A percentile compares a stretch with the other conserved stretches of the same genome.
Conservation (phyloP, 768 basidiomycete species). For the Tylopilus sp. region DNA sequence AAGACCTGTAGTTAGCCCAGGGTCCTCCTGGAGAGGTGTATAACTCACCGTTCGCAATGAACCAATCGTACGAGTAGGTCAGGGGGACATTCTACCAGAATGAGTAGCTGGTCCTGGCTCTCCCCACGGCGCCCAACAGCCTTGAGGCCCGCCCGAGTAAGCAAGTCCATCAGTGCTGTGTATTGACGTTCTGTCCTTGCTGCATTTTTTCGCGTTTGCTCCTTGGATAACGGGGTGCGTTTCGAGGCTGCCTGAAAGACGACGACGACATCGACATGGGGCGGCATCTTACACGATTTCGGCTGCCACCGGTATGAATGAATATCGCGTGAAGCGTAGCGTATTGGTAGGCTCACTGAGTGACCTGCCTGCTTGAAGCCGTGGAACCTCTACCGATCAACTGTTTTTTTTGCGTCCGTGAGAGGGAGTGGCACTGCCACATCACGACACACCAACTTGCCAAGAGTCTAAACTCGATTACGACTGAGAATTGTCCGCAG, state of each 20-base stretch:
- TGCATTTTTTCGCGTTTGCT: conserved; percentile 58
- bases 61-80: conserved; percentile 61
- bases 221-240: conserved; percentile 47
- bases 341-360: conserved; percentile 1
- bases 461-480: not conserved
- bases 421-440: not conserved
- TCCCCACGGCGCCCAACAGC: conserved; percentile 79
- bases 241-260: conserved; percentile 55
- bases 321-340: conserved; percentile 1
- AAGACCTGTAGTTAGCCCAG: not conserved
- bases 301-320: not conserved
- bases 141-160: conserved; percentile 60
- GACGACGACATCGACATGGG: conserved; percentile 70
- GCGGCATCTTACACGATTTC: conserved; percentile 34
- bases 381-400: not conserved
- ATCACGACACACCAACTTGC: not conserved
- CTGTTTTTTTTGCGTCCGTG: not conserved
- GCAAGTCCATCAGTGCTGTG: conserved; percentile 52
- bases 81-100: conserved; percentile 72
- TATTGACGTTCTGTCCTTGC: conserved; percentile 70
- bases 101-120: conserved; percentile 65
- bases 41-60: conserved; percentile 67
- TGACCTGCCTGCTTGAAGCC: not conserved
- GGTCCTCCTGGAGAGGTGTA: not conserved
- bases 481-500: not conserved